Percentiles rank a stretch among this genome's conserved stretches.
Evolutionary conservation across 2,329 filamentous ascomycete species (phyloP).

Genomic region (Alternaria sp.): DNA sequence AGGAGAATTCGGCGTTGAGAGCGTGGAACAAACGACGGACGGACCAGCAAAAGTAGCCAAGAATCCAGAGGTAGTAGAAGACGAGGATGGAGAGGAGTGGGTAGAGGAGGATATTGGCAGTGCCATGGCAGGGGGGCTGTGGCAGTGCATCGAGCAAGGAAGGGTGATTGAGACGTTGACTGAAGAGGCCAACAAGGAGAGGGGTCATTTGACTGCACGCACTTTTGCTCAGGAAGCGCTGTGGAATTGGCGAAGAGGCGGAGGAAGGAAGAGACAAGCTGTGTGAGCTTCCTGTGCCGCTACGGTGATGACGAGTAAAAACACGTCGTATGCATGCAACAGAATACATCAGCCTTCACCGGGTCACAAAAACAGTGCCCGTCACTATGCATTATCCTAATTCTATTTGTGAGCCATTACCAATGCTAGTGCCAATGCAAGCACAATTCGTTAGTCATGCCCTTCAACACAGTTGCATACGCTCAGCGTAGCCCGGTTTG

Average conservation of each 20-base stretch:
- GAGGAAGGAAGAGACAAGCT: conserved; percentile 66
- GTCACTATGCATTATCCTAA: conserved; percentile 1
- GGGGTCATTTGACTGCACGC: conserved; percentile 78
- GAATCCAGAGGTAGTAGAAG: conserved; percentile 46
- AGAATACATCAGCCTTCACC: neutral
- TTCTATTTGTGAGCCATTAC: neutral
- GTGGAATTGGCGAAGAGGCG: conserved; percentile 83
- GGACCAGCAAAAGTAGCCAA: conserved; percentile 58
- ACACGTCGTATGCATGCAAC: neutral
- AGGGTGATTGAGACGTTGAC: conserved; percentile 78
- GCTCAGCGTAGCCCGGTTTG: conserved; percentile 1
- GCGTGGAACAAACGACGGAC: conserved; percentile 46
- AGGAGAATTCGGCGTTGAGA: conserved; percentile 71
- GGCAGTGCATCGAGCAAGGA: conserved; percentile 79
- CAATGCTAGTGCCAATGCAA: neutral
- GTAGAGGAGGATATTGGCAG: conserved; percentile 51
- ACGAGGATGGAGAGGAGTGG: conserved; percentile 40
- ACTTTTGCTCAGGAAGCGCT: conserved; percentile 88
- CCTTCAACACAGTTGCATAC: neutral
- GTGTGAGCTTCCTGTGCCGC: conserved; percentile 33
- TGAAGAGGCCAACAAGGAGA: conserved; percentile 73
- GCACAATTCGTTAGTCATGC: neutral
- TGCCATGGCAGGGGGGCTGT: conserved; percentile 75
- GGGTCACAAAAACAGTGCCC: neutral
- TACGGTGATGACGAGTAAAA: neutral